phyloP scores from a whole-genome alignment of 805 yeast species.

The Naumovozyma castellii region DNA sequence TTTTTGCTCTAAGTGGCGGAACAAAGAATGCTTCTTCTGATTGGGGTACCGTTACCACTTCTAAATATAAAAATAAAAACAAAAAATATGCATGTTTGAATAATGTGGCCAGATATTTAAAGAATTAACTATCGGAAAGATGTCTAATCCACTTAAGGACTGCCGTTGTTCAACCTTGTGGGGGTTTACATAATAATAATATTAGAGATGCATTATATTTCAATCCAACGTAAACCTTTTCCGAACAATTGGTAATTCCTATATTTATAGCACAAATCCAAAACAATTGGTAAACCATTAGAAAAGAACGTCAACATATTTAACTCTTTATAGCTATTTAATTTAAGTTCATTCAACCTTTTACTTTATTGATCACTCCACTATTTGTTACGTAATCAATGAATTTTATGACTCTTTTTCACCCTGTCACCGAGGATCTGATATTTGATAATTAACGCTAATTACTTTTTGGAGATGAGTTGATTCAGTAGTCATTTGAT shows the following conservation, averaged over 20 bases:
- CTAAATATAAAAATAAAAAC: conserved; percentile 18
- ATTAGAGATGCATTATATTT: not conserved
- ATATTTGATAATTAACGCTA: no score
- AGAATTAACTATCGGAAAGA: conserved; percentile 4
- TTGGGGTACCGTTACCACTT: conserved; percentile 26
- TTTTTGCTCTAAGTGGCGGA: conserved; percentile 2
- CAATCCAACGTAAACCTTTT: not conserved
- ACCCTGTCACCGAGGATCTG: not conserved
- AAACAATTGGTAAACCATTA: not conserved
- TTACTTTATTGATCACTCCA: no score
- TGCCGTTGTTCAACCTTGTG: no score
- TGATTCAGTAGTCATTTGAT: no score
- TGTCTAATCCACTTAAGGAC: no score
- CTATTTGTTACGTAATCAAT: not conserved
- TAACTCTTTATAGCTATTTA: no score
- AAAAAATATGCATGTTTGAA: conserved; percentile 22
- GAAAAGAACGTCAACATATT: no score
- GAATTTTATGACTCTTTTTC: not conserved
- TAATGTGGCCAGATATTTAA: conserved; percentile 21
- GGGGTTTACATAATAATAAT: no score
- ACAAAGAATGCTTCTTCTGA: conserved; percentile 10
- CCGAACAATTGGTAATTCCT: not conserved
- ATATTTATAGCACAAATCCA: not conserved
- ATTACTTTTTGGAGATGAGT: not conserved
- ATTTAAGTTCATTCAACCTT: no score